Evolutionary conservation across 2,329 filamentous ascomycete species (phyloP).

Genomic region (Blumeriella jaapii): DNA sequence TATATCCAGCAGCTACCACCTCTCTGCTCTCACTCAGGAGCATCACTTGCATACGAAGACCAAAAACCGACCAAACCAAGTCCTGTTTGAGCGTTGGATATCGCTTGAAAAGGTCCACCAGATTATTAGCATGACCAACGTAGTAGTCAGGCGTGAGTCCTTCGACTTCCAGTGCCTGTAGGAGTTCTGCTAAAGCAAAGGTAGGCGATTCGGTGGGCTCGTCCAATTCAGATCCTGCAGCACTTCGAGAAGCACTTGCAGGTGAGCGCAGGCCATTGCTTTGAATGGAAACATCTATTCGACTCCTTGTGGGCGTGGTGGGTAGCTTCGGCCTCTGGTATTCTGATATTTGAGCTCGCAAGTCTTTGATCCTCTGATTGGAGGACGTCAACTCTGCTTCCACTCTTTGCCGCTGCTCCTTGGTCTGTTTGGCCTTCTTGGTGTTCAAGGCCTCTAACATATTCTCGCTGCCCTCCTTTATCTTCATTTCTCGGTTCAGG

Average conservation of each 20-base stretch:
- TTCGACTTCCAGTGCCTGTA: slow-evolving; percentile 80
- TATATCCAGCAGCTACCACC: slow-evolving; percentile 87
- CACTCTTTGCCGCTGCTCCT: slow-evolving; percentile 66
- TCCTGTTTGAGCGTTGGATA: slow-evolving; percentile 94
- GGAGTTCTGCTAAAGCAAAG: slow-evolving; percentile 76
- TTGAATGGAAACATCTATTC: slow-evolving; percentile 37
- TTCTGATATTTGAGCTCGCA: slow-evolving; percentile 49
- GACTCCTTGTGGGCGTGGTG: slow-evolving; percentile 36
- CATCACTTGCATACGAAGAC: slow-evolving; percentile 88
- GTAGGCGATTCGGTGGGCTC: slow-evolving; percentile 76
- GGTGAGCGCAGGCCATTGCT: slow-evolving; percentile 44
- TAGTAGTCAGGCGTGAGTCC: slow-evolving; percentile 91
- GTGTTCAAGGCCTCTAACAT: slow-evolving; percentile 87
- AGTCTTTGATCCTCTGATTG: slow-evolving; percentile 57
- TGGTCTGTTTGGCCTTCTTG: slow-evolving; percentile 92
- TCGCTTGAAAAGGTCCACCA: slow-evolving; percentile 94
- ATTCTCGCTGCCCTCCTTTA: slow-evolving; percentile 95
- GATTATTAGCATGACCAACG: slow-evolving; percentile 77
- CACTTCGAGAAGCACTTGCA: slow-evolving; percentile 41
- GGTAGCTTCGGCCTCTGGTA: slow-evolving; percentile 39
- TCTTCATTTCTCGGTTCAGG: slow-evolving; percentile 93
- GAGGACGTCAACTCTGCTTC: slow-evolving; percentile 86
- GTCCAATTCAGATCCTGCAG: slow-evolving; percentile 51
- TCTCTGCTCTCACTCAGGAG: slow-evolving; percentile 90
- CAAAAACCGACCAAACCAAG: slow-evolving; percentile 90